Conservation (phyloP, 2,329 filamentous ascomycete species). For the Harringtonia aguacate region DNA sequence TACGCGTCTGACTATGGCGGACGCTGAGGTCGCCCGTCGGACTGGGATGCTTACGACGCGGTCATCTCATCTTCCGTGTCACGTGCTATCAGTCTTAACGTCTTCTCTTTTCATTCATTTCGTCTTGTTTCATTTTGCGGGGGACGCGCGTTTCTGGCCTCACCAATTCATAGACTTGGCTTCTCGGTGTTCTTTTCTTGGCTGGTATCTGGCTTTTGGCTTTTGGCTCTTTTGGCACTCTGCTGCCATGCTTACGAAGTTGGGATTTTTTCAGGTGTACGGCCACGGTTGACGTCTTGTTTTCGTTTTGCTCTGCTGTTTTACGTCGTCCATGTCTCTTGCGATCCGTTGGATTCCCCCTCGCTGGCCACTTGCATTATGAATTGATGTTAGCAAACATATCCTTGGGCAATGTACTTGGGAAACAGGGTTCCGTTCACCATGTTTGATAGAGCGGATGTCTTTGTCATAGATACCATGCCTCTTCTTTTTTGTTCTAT, state of each 20-base stretch:
- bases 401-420: not conserved
- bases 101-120: not conserved
- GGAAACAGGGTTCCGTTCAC: not conserved
- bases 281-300: too few species aligned
- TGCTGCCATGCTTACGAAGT: too few species aligned
- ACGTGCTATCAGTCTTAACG: not conserved
- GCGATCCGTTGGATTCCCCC: not conserved
- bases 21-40: too few species aligned
- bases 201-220: too few species aligned
- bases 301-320: too few species aligned
- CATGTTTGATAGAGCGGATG: not conserved
- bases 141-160: too few species aligned
- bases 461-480: not conserved
- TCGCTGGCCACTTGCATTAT: not conserved
- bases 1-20: slow-evolving; percentile 43
- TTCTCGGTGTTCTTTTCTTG: not conserved
- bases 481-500: not conserved
- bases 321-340: too few species aligned
- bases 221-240: too few species aligned
- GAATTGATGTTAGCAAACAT: too few species aligned
- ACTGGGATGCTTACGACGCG: not conserved
- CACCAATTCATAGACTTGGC: not conserved
- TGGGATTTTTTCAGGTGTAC: too few species aligned
- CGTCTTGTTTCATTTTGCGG: not conserved
- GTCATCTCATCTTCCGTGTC: not conserved